phyloP scores from a whole-genome alignment of 768 basidiomycete species.

The Mycena vulgaris region DNA sequence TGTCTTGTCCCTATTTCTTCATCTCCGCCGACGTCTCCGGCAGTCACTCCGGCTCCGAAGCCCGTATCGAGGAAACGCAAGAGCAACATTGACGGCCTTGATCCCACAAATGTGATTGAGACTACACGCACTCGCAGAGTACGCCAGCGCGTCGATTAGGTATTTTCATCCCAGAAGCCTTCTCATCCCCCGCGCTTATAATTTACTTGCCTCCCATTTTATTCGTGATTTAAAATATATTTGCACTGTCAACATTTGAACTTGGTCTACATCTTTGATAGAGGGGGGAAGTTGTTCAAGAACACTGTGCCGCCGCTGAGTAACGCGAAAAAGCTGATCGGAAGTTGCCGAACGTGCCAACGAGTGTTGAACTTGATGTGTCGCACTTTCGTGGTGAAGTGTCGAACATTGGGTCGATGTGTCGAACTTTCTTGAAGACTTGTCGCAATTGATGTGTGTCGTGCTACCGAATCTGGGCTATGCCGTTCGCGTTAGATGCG shows the following conservation, averaged over 20 bases:
- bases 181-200: background rate
- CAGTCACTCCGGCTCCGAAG: background rate
- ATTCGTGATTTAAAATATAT: background rate
- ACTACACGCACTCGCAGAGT: background rate
- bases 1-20: too few species aligned
- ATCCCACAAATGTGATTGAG: background rate
- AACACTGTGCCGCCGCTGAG: background rate
- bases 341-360: too few species aligned
- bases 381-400: too few species aligned
- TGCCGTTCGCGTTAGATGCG: too few species aligned
- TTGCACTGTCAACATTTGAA: background rate
- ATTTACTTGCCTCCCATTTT: too few species aligned
- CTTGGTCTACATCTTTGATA: too few species aligned
- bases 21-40: too few species aligned
- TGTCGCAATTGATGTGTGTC: slow-evolving; percentile 1
- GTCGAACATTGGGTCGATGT: background rate
- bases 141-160: background rate
- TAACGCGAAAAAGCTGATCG: background rate
- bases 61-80: background rate
- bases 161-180: background rate
- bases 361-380: slow-evolving; percentile 3
- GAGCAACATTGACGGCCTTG: background rate
- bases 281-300: background rate
- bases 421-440: background rate
- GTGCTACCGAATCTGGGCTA: too few species aligned